Percentiles rank a stretch among this genome's conserved stretches.
phyloP scores from a whole-genome alignment of 805 yeast genomes.

The Priceomyces fermenticarens region DNA sequence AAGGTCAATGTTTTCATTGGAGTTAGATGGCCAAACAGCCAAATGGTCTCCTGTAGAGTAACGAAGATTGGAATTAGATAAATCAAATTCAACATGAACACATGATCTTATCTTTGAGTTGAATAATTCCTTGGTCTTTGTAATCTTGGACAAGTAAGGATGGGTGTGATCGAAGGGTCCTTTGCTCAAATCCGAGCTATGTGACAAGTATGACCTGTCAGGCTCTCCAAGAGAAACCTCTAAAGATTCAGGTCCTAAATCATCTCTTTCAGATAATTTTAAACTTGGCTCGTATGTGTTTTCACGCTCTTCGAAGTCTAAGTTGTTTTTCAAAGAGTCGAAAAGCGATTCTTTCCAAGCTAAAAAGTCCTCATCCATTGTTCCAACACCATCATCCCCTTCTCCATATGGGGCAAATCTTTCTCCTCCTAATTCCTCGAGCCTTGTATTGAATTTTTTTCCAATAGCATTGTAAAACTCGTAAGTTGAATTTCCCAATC shows the following conservation, averaged over 20 bases:
- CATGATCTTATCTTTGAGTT: slow-evolving; percentile 65
- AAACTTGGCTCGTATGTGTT: slow-evolving; percentile 72
- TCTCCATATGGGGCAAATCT: slow-evolving; percentile 75
- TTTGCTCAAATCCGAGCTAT: slow-evolving; percentile 34
- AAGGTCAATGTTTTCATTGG: slow-evolving; percentile 67
- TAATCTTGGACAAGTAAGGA: slow-evolving; percentile 76
- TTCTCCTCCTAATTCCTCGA: slow-evolving; percentile 64
- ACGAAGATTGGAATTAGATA: slow-evolving; percentile 67
- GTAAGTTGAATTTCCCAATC: slow-evolving; percentile 92
- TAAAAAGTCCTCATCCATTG: slow-evolving; percentile 92
- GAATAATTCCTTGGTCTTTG: slow-evolving; percentile 67
- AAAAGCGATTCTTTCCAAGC: slow-evolving; percentile 86
- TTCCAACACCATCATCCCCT: slow-evolving; percentile 94
- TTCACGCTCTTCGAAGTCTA: slow-evolving; percentile 77
- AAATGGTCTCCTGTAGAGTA: slow-evolving; percentile 96
- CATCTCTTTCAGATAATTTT: slow-evolving; percentile 36
- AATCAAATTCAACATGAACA: slow-evolving; percentile 86
- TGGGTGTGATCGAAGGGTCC: slow-evolving; percentile 82
- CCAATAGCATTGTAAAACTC: slow-evolving; percentile 88
- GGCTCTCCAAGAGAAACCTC: slow-evolving; percentile 75
- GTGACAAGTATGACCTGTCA: slow-evolving; percentile 42
- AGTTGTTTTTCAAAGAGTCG: slow-evolving; percentile 58
- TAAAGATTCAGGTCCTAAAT: slow-evolving; percentile 23
- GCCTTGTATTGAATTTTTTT: slow-evolving; percentile 50
- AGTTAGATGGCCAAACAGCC: slow-evolving; percentile 91